phyloP scores from a whole-genome alignment of 768 basidiomycete genomes.

The Epithele typhae region DNA sequence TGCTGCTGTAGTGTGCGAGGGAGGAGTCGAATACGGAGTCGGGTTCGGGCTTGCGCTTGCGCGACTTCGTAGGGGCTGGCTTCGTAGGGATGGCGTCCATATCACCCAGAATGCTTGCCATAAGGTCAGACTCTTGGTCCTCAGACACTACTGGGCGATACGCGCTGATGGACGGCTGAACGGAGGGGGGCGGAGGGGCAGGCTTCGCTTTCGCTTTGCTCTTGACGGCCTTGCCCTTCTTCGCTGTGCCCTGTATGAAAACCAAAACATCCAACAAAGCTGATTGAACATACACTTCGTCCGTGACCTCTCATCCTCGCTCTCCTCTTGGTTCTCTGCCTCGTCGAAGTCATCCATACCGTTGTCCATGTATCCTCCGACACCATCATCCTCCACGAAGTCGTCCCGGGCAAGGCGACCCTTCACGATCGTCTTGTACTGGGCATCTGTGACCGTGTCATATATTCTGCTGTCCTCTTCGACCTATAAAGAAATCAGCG shows the following conservation, averaged over 20 bases:
- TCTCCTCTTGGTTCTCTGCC: slow-evolving; percentile 51
- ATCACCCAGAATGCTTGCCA: slow-evolving; percentile 73
- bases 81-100: slow-evolving; percentile 52
- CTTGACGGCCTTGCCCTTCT: slow-evolving; percentile 38
- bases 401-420: slow-evolving; percentile 83
- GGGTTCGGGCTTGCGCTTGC: slow-evolving; percentile 68
- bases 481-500: slow-evolving; percentile 21
- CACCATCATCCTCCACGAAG: slow-evolving; percentile 94
- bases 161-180: slow-evolving; percentile 64
- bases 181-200: slow-evolving; percentile 46
- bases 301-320: slow-evolving; percentile 43
- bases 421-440: slow-evolving; percentile 82
- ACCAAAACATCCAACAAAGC: slow-evolving; percentile 10
- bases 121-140: slow-evolving; percentile 85
- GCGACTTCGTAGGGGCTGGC: slow-evolving; percentile 32
- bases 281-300: slow-evolving; percentile 37
- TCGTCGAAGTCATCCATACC: slow-evolving; percentile 93
- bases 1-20: slow-evolving; percentile 11
- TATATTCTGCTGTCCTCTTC: slow-evolving; percentile 71
- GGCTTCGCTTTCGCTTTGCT: slow-evolving; percentile 42
- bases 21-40: slow-evolving; percentile 21
- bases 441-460: slow-evolving; percentile 86
- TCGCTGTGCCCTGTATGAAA: too few relatives aligned
- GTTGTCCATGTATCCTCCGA: slow-evolving; percentile 89
- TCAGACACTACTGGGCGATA: slow-evolving; percentile 76